Conservation (phyloP, 1,284 basidiomycete genomes). For the Marasmius tenuissimus region DNA sequence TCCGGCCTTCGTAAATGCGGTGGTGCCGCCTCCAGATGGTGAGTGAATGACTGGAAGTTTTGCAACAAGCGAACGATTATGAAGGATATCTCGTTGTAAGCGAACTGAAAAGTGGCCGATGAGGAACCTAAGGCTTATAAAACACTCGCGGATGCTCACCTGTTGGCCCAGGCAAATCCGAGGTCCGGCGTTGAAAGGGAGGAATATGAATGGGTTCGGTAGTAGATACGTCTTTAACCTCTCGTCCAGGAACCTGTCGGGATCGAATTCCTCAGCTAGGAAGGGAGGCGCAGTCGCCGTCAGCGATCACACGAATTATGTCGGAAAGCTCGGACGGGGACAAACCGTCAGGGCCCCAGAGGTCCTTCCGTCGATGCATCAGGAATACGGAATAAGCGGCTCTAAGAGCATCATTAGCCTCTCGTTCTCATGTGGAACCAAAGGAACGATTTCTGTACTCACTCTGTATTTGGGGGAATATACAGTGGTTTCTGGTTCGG, state of each 20-base stretch:
- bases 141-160: slow-evolving; percentile 17
- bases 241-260: slow-evolving; percentile 9
- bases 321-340: no score
- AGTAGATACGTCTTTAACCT: slow-evolving; percentile 3
- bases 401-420: not conserved
- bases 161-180: slow-evolving; percentile 49
- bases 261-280: slow-evolving; percentile 10
- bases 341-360: slow-evolving; percentile 55
- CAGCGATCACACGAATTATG: not conserved
- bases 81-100: slow-evolving; percentile 70
- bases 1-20: slow-evolving; percentile 41
- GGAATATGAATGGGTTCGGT: slow-evolving; percentile 41
- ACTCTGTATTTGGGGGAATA: slow-evolving; percentile 31
- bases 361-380: slow-evolving; percentile 53
- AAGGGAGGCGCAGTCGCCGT: not conserved
- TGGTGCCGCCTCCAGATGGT: slow-evolving; percentile 47
- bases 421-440: not conserved
- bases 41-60: slow-evolving; percentile 46
- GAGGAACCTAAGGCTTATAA: not conserved
- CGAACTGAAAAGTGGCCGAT: slow-evolving; percentile 41
- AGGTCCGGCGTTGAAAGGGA: slow-evolving; percentile 50
- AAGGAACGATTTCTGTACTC: not conserved
- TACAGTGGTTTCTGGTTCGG: slow-evolving; percentile 29
- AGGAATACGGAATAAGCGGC: slow-evolving; percentile 40
- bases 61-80: slow-evolving; percentile 65